Evolutionary conservation across 1,284 basidiomycete species (phyloP).

Genomic region (Dichomitus squalens): DNA sequence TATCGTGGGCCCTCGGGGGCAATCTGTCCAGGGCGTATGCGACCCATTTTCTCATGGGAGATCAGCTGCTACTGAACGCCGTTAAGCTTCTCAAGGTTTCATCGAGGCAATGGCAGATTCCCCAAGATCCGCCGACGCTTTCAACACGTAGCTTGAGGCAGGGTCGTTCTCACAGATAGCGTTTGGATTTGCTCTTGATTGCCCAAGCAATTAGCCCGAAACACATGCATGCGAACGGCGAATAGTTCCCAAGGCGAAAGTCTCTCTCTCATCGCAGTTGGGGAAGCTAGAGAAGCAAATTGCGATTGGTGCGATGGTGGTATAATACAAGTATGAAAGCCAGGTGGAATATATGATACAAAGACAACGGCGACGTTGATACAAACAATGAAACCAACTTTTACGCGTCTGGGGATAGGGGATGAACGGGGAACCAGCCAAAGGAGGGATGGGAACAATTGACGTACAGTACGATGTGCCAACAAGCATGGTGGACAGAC

Average conservation of each 20-base stretch:
- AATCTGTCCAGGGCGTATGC: background rate
- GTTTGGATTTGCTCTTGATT: no score
- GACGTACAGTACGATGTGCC: slow-evolving; percentile 88
- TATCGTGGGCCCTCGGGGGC: background rate
- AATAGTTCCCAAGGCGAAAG: no score
- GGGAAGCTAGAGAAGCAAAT: background rate
- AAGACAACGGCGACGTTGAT: background rate
- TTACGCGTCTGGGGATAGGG: slow-evolving; percentile 14
- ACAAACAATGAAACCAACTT: background rate
- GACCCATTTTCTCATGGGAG: background rate
- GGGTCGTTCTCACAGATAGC: background rate
- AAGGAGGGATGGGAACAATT: background rate
- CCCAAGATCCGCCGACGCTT: slow-evolving; percentile 6
- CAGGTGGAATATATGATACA: background rate
- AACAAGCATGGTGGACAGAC: slow-evolving; percentile 86
- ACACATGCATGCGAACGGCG: no score
- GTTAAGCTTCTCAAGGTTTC: background rate
- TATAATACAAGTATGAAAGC: slow-evolving; percentile 13
- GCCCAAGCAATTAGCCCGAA: no score
- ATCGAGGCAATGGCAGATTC: background rate
- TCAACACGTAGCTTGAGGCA: slow-evolving; percentile 2
- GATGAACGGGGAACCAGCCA: background rate
- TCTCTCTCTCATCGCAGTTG: background rate
- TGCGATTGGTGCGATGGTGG: slow-evolving; percentile 1
- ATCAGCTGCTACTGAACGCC: slow-evolving; percentile 14